Percentiles rank a stretch among this genome's conserved stretches.
Evolutionary conservation across 257 asterid species (phyloP).

Genomic region (Solanum habrochaites): DNA sequence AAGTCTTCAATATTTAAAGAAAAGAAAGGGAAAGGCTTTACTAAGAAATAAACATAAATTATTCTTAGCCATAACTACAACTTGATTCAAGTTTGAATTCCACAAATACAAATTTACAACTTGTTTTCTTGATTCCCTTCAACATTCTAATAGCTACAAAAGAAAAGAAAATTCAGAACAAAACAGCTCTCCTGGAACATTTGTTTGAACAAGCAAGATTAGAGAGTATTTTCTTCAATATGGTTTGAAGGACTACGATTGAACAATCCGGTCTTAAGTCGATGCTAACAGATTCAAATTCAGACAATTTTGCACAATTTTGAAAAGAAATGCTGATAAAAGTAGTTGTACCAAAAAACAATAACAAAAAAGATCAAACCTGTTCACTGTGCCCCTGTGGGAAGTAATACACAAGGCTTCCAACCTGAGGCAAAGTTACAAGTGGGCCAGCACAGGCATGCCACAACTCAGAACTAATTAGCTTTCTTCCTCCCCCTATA

Average conservation of each 20-base stretch:
- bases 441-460: constrained; percentile 92
- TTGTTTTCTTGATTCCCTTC: neutral
- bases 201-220: neutral
- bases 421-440: constrained; percentile 76
- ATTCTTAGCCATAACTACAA: neutral
- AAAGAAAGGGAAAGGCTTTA: neutral
- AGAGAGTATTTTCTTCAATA: neutral
- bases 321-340: neutral
- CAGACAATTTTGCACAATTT: neutral
- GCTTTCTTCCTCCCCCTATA: constrained; percentile 48
- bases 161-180: neutral
- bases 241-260: neutral
- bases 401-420: constrained; percentile 78
- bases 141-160: neutral
- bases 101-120: neutral
- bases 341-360: neutral
- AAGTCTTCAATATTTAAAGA: neutral
- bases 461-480: constrained; percentile 73
- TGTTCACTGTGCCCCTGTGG: constrained; percentile 94
- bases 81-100: neutral
- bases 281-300: neutral
- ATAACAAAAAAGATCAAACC: constrained; percentile 20
- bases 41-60: neutral
- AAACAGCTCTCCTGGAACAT: neutral
- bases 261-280: neutral